These are phyloP conservation scores for Tetrapisispora fleetii DNA, from an alignment of 805 yeast genomes.

Conservation along the genomic window DNA sequence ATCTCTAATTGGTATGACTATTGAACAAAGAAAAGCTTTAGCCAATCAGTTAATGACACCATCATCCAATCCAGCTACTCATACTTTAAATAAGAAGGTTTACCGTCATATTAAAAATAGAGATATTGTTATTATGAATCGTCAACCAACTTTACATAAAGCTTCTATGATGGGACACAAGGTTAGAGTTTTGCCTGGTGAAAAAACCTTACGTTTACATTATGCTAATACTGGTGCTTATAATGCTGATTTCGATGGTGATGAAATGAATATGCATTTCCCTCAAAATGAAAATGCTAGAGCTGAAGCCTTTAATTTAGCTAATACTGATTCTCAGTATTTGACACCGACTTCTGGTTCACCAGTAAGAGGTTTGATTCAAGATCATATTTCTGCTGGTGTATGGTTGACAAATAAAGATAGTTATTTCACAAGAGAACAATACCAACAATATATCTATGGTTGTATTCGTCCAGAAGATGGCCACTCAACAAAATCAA, in stretches of 20 bases:
- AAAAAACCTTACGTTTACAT: constrained; percentile 90
- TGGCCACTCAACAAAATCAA: constrained; percentile 74
- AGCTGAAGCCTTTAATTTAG: constrained; percentile 90
- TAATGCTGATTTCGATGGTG: constrained; percentile 98
- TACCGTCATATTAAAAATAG: constrained; percentile 88
- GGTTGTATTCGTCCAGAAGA: constrained; percentile 96
- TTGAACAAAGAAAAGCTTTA: constrained; percentile 88
- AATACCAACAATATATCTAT: constrained; percentile 87
- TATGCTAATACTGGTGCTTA: constrained; percentile 99
- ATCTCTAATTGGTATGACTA: constrained; percentile 77
- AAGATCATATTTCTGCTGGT: constrained; percentile 98
- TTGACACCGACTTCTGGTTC: constrained; percentile 97
- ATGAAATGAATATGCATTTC: constrained; percentile 99
- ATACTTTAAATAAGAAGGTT: constrained; percentile 79
- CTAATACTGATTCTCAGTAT: constrained; percentile 95
- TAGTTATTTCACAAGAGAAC: constrained; percentile 78
- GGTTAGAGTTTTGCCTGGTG: constrained; percentile 94
- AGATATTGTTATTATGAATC: constrained; percentile 95
- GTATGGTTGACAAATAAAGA: constrained; percentile 96
- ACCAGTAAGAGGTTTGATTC: constrained; percentile 97
- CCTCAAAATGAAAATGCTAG: constrained; percentile 97
- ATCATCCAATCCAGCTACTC: constrained; percentile 43
- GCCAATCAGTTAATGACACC: constrained; percentile 95
- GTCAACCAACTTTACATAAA: constrained; percentile 98
- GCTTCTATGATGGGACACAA: constrained; percentile 99